These are phyloP conservation scores for Cyathus striatus DNA, from an alignment of 768 basidiomycete species.

Conservation along the genomic window DNA sequence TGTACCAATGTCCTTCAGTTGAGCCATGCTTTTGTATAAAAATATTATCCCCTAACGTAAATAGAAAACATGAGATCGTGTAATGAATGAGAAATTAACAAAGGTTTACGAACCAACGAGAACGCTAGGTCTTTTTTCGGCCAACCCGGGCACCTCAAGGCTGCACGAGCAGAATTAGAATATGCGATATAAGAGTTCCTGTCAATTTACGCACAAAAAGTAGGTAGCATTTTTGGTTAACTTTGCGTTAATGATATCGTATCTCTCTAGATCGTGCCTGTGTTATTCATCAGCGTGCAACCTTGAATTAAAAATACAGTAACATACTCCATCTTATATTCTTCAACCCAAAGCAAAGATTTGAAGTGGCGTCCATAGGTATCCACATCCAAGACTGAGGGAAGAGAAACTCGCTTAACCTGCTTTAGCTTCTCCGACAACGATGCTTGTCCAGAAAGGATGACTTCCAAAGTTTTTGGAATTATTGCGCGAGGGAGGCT, in stretches of 20 bases:
- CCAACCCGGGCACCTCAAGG: slow-evolving; percentile 35
- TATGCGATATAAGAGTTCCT: background rate
- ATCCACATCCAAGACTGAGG: slow-evolving; percentile 25
- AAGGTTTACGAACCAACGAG: slow-evolving; percentile 38
- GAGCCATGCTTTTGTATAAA: slow-evolving; percentile 39
- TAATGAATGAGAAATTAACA: background rate
- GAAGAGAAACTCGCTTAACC: slow-evolving; percentile 33
- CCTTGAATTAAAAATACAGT: background rate
- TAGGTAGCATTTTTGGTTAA: slow-evolving; percentile 23
- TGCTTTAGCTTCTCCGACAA: slow-evolving; percentile 20
- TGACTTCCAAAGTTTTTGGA: slow-evolving; percentile 24
- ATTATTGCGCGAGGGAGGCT: slow-evolving; percentile 33
- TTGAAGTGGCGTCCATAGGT: slow-evolving; percentile 46
- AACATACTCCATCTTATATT: slow-evolving; percentile 36
- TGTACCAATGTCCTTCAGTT: slow-evolving; percentile 42
- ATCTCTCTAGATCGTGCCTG: slow-evolving; percentile 35
- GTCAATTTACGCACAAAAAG: slow-evolving; percentile 40
- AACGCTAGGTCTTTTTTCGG: slow-evolving; percentile 54
- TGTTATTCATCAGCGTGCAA: background rate
- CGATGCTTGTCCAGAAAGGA: slow-evolving; percentile 22
- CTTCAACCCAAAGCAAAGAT: slow-evolving; percentile 52
- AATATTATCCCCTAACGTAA: slow-evolving; percentile 43
- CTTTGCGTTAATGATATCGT: slow-evolving; percentile 26
- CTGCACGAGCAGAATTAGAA: slow-evolving; percentile 8
- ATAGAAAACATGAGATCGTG: background rate